Evolutionary conservation across 2,329 filamentous ascomycete genomes (phyloP), one percentile per base, ranked within the genome.

Genomic region (Pseudophaeomoniella oleicola): DNA sequence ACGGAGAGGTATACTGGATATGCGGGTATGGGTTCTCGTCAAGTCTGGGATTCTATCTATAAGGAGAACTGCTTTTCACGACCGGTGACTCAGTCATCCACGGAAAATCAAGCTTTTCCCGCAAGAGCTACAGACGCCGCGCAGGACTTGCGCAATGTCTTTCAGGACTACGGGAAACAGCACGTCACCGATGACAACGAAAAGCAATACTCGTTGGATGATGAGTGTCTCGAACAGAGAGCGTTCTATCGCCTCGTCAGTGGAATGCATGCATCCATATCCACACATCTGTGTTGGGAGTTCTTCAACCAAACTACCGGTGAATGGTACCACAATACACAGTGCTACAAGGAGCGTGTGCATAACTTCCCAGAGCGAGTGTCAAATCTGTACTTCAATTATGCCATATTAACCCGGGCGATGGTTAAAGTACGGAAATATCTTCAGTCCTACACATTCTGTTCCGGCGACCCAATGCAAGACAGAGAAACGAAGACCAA

Each of bases 341-440:
- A 77, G 44, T 98, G 90, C 67, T 98, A 94, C 68, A 76, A 82
- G 53, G 65, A 77, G 19, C 77, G 90, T n/a, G 71, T 98, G 12
- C 83, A 94, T 57, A 67, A 70, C 15, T 75, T 82, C 54, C 85
- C 88, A 0, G 90, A 98, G 47, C 81, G 88, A 42, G 82, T 98
- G 52, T 90, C 87, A 47, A 98, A 98, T 58, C 70, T 98, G 35
- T 98, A 98, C 66, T 98, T 98, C 67, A 96, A 98, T 71, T 98
- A 94, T 53, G 90, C 90, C 1, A 71, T 98, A n/a, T 70, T 98
- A 30, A 81, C 88, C 16, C 81, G 90, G 35, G 90, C 90, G 10
- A 73, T 96, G 30, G 81, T 84, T 37, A 98, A 98, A 61, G 72
- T 96, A 5, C 82, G 81, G 10, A 81, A 83, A 16, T 79, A 87